Evolutionary conservation across 192 early-diverging fungal species (phyloP), one percentile per base, ranked within the genome.

Genomic region (Pecoramyces ruminantium): DNA sequence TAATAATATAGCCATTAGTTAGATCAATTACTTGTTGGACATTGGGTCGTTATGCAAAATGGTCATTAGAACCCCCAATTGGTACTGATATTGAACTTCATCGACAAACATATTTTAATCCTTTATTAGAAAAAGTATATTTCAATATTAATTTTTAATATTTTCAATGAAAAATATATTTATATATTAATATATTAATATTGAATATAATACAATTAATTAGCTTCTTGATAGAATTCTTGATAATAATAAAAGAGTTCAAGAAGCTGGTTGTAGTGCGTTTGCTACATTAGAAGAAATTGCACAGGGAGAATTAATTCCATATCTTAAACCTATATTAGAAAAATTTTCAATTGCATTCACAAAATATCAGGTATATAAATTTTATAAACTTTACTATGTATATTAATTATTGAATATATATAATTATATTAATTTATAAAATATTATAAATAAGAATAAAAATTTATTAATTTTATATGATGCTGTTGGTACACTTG

Each of bases 21-120:
- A 92, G 96, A 78, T 94, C 96, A 28, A 99, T 99, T 84, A 94
- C 98, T 14, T 99, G 98, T 87, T 99, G 98, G 98, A 96, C 98
- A 34, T 87, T 98, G 78, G 94, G 96, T 78, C 93, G 98, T 79
- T 99, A 97, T 84, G 89, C 93, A 30, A 88, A 89, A 78, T 98
- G 96, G 96, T 87, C 80, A 6, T 38, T 78, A 78, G 38, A 80
- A 30, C 29, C 29, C 27, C 18, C 78, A 78, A 2, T 80, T 13
- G 21, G 77, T 29, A 38, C 80, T 78, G 29, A 80, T 78, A 16
- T 29, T 78, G 38, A 40, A 29, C 77, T 80, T 38, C 87, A 89
- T 80, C 79, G 88, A 29, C 86, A 89, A 51, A 86, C 87, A 58
- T 96, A 95, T 84, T 95, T 99, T 83, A 90, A 93, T 79, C 96